A percentile compares a stretch with the other conserved stretches of the same genome.
phyloP scores from a whole-genome alignment of 192 early-diverging fungal species.

The Rhizoclosmatium globosum region DNA sequence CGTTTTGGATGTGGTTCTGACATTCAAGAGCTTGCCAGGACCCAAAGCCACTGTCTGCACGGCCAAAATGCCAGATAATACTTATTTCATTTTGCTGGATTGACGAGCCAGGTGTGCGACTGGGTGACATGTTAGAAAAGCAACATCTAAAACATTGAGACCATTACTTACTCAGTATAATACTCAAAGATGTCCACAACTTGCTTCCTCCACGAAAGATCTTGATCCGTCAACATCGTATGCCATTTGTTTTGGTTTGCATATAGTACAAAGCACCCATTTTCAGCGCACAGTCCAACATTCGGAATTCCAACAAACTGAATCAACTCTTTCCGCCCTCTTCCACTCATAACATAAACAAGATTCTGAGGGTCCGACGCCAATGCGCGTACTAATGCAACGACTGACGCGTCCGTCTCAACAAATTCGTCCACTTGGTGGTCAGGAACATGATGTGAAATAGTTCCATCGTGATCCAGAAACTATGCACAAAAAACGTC shows the following conservation, averaged over 20 bases:
- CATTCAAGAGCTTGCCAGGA: constrained; percentile 86
- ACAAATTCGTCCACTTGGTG: background rate
- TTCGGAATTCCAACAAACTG: constrained; percentile 50
- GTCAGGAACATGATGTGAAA: constrained; percentile 40
- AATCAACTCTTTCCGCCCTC: constrained; percentile 45
- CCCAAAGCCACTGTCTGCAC: constrained; percentile 67
- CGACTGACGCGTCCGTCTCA: constrained; percentile 35
- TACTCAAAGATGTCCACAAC: constrained; percentile 84
- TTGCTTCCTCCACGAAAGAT: constrained; percentile 72
- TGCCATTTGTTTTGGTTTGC: constrained; percentile 69
- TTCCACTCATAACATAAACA: constrained; percentile 59
- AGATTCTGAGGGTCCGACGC: constrained; percentile 49
- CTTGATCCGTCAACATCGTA: constrained; percentile 58
- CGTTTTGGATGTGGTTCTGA: constrained; percentile 82
- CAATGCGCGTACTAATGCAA: constrained; percentile 34
- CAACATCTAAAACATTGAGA: constrained; percentile 8
- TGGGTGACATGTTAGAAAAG: constrained; percentile 28
- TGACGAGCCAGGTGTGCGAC: constrained; percentile 78
- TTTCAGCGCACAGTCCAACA: constrained; percentile 70
- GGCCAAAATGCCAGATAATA: constrained; percentile 78
- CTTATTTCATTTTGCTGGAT: constrained; percentile 79
- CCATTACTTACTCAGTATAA: constrained; percentile 70
- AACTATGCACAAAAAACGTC: constrained; percentile 36
- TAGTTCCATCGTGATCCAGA: constrained; percentile 59
- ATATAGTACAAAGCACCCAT: constrained; percentile 74